Conservation (phyloP, 306 rosid species). For the Sechiopsis laciniata region DNA sequence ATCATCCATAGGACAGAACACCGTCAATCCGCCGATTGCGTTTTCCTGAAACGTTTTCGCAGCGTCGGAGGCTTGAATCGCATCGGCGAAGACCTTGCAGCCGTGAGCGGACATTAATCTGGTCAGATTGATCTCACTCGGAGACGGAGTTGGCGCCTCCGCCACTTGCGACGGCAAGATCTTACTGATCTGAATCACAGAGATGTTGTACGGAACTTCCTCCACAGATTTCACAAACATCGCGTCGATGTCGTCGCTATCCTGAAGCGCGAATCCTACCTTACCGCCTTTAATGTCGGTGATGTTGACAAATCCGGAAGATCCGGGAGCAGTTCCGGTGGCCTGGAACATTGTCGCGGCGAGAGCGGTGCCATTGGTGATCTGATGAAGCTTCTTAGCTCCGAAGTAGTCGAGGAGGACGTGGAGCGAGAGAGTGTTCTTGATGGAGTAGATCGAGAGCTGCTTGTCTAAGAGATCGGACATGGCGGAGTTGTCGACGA, state of each 20-base stretch:
- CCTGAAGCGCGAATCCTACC: slow-evolving; percentile 62
- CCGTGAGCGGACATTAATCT: slow-evolving; percentile 72
- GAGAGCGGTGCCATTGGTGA: slow-evolving; percentile 83
- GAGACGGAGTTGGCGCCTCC: slow-evolving; percentile 74
- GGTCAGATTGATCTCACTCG: slow-evolving; percentile 56
- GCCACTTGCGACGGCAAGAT: slow-evolving; percentile 60
- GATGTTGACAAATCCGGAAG: slow-evolving; percentile 80
- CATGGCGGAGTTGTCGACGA: slow-evolving; percentile 84
- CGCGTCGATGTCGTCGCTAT: slow-evolving; percentile 47
- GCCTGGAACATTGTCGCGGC: slow-evolving; percentile 90
- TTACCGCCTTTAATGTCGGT: slow-evolving; percentile 77
- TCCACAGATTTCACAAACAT: slow-evolving; percentile 60
- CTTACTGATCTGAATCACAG: slow-evolving; percentile 67
- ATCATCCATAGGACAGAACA: slow-evolving; percentile 74
- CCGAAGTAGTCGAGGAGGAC: slow-evolving; percentile 82
- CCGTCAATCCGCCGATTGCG: slow-evolving; percentile 56
- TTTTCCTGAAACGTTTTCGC: slow-evolving; percentile 35
- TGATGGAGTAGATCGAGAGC: slow-evolving; percentile 50
- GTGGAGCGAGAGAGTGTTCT: slow-evolving; percentile 87
- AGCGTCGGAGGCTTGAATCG: slow-evolving; percentile 50
- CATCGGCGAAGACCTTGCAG: slow-evolving; percentile 69
- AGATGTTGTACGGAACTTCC: slow-evolving; percentile 68
- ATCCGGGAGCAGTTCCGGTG: slow-evolving; percentile 68
- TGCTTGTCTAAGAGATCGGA: slow-evolving; percentile 41
- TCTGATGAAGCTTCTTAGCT: slow-evolving; percentile 95